These are phyloP conservation scores for Agrocybe pediades DNA, from an alignment of 768 basidiomycete genomes.

Conservation along the genomic window DNA sequence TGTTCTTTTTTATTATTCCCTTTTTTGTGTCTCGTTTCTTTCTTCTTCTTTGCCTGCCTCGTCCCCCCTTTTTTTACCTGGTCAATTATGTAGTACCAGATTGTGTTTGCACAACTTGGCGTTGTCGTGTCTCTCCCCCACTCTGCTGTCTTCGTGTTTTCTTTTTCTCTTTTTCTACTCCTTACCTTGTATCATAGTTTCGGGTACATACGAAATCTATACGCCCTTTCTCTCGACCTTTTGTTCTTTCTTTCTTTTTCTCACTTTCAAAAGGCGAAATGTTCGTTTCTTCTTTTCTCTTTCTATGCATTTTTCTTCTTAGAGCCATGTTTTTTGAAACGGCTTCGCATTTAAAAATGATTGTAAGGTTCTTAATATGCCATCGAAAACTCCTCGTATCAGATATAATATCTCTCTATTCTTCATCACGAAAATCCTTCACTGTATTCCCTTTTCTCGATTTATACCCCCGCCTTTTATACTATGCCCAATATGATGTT, in stretches of 20 bases:
- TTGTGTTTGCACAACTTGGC: slow-evolving; percentile 1
- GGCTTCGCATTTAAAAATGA: slow-evolving; percentile 1
- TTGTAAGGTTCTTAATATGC: slow-evolving; percentile 9
- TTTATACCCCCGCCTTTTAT: neutral
- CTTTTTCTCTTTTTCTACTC: slow-evolving; percentile 9
- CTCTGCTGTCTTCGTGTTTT: slow-evolving; percentile 16
- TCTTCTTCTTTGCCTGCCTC: no score
- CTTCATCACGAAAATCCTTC: neutral
- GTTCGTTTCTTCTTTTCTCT: slow-evolving; percentile 4
- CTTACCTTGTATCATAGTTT: slow-evolving; percentile 20
- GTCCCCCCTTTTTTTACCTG: slow-evolving; percentile 7
- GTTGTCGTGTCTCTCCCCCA: slow-evolving; percentile 12
- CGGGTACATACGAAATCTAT: slow-evolving; percentile 19
- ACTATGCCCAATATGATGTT: neutral
- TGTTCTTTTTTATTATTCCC: slow-evolving; percentile 9
- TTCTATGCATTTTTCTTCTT: slow-evolving; percentile 7
- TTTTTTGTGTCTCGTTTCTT: slow-evolving; percentile 5
- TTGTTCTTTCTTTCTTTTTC: slow-evolving; percentile 9
- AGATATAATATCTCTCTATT: neutral
- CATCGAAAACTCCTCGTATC: slow-evolving; percentile 4
- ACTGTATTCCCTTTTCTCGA: neutral
- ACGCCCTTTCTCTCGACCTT: slow-evolving; percentile 6
- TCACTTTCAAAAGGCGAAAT: slow-evolving; percentile 14
- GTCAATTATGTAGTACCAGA: neutral
- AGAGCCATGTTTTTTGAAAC: neutral